Evolutionary conservation across 2,329 filamentous ascomycete species (phyloP), one percentile per base, ranked within the genome.

Genomic region (Monilinia vaccinii-corymbosi): DNA sequence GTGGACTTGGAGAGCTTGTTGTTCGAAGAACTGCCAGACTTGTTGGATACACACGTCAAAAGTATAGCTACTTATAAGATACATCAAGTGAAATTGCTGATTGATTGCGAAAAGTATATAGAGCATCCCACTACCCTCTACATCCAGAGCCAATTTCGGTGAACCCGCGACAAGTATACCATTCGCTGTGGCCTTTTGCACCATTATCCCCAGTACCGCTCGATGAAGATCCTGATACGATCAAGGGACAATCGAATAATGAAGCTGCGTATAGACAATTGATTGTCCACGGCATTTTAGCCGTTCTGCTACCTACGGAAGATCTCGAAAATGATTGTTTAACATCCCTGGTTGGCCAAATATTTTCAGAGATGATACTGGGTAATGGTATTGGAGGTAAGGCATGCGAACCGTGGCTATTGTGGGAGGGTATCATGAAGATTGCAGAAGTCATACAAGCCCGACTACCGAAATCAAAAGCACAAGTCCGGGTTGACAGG

Each of bases 291-390:
- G 89, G 87, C 34, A 80, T 91, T 42, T 77, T 99, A 63, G 87
- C 90, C 28, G 79, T 96, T 56, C 81, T 99, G 18, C 80, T 99
- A 23, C 94, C 94, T 11, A 94, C 91, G 18, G 93, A 97, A 70
- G 93, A 97, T 72, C 78, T 97, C 44, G 85, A 93, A 69, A 97
- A 96, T 72, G 84, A 84, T 58, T 96, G 90, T 72, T 78, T 97
- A 68, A 87, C 89, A 60, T 82, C 89, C 40, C 78, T 99, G 63
- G 87, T 97, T 63, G 85, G 86, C 58, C 91, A 97, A 74, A 88
- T 97, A 65, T 80, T 97, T 63, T 89, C 91, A 8, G 91, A 97
- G 74, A 85, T 96, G 72, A 89, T 97, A 63, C 79, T 99, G 65
- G 90, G 90, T 63, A 91, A 90, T 67, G 81, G 88, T 61, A 79